Evolutionary conservation across 2,329 filamentous ascomycete genomes (phyloP), one percentile per base, ranked within the genome.

Genomic region (Pseudocercospora vitis): DNA sequence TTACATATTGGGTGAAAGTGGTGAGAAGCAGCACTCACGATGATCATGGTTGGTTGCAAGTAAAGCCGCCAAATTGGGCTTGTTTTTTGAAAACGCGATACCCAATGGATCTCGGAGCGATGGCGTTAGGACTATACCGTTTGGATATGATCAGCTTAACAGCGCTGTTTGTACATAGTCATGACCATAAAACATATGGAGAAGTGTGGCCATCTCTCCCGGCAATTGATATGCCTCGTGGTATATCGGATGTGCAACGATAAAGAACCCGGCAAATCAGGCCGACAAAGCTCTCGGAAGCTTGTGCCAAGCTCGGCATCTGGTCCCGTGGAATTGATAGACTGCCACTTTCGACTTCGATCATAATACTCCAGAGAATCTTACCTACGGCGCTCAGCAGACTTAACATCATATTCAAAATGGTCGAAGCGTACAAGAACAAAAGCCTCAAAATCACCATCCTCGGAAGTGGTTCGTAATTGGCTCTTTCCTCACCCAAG

Each of bases 1-100:
- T 52, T 56, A 29, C 48, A 52, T 28, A 45, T 56, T 49, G 48
- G 53, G 4, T 40, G 18, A 11, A 40, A 23, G 4, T 19, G 18
- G 7, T n/a, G n/a, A n/a, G n/a, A n/a, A n/a, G n/a, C n/a, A n/a
- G n/a, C n/a, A n/a, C n/a, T n/a, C n/a, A n/a, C n/a, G n/a, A n/a
- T n/a, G n/a, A n/a, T n/a, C n/a, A n/a, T n/a, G n/a, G n/a, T n/a
- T n/a, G n/a, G n/a, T n/a, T n/a, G n/a, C n/a, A n/a, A n/a, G n/a
- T n/a, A n/a, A n/a, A n/a, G n/a, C n/a, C n/a, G n/a, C n/a, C n/a
- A n/a, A n/a, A n/a, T n/a, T n/a, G n/a, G n/a, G n/a, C n/a, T n/a
- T 8, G 9, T 4, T 37, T 14, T 9, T 37, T 14, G 33, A 37
- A 18, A 16, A 14, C 33, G 9, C 19, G 18, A 11, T 16, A 19